Evolutionary conservation across 805 yeast genomes (phyloP).

Genomic region (Lachancea mirantina): DNA sequence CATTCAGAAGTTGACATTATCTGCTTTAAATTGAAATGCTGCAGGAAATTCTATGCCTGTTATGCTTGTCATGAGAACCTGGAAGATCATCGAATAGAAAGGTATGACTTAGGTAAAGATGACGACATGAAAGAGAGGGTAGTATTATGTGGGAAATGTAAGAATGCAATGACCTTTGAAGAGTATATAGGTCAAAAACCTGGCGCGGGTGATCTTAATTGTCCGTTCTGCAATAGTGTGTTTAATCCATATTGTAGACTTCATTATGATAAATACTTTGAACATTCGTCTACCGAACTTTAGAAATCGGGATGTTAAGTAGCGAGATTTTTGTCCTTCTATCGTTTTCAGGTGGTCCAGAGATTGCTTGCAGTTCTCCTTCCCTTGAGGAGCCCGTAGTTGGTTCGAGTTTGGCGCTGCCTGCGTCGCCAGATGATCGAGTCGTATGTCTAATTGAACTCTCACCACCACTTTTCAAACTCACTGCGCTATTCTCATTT

Average conservation of each 20-base stretch:
- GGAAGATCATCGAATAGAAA: conserved; percentile 13
- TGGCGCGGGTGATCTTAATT: conserved; percentile 6
- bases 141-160: conserved; percentile 29
- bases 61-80: conserved; percentile 24
- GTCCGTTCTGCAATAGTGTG: conserved; percentile 18
- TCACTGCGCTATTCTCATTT: background rate
- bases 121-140: conserved; percentile 11
- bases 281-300: conserved; percentile 15
- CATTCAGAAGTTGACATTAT: conserved; percentile 25
- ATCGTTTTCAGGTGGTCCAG: no score
- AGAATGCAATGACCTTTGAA: conserved; percentile 21
- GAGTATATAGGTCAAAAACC: conserved; percentile 12
- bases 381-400: no score
- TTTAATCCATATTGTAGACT: conserved; percentile 30
- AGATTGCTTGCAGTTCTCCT: no score
- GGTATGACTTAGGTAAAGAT: conserved; percentile 10
- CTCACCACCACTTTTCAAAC: conserved; percentile 1
- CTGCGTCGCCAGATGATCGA: conserved; percentile 8
- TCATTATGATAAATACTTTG: conserved; percentile 28
- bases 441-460: background rate
- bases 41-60: conserved; percentile 26
- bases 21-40: conserved; percentile 29
- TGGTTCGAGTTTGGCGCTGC: no score
- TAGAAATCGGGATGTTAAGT: conserved; percentile 26
- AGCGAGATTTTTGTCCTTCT: conserved; percentile 20